Conservation (phyloP, 2,329 filamentous ascomycete species). For the Didymosphaeria variabile region DNA sequence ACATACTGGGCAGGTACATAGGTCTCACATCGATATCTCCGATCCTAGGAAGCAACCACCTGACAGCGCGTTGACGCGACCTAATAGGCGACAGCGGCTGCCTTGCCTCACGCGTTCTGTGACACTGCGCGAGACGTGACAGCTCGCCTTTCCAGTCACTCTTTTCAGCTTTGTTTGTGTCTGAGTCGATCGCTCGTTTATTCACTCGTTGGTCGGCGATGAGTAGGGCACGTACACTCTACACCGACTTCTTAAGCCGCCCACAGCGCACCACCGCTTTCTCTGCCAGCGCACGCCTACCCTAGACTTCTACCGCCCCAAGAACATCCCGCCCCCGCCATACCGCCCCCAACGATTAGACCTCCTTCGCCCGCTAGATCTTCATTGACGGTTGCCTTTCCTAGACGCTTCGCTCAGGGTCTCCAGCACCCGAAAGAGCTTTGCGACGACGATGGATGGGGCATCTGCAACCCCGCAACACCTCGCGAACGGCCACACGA, state of each 20-base stretch:
- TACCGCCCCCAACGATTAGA: constrained; percentile 15
- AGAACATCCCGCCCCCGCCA: constrained; percentile 8
- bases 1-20: not conserved
- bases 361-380: constrained; percentile 14
- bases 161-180: constrained; percentile 1
- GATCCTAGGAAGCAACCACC: not conserved
- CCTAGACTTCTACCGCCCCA: constrained; percentile 10
- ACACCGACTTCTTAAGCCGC: constrained; percentile 16
- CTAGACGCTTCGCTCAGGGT: constrained; percentile 11
- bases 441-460: constrained; percentile 43
- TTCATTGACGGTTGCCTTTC: constrained; percentile 18
- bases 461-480: constrained; percentile 38
- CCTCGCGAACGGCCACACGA: constrained; percentile 27
- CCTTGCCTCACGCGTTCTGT: constrained; percentile 16
- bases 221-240: constrained; percentile 12
- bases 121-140: constrained; percentile 11
- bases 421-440: constrained; percentile 29
- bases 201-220: constrained; percentile 11
- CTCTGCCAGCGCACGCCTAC: constrained; percentile 14
- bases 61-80: constrained; percentile 34
- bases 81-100: constrained; percentile 13
- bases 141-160: not conserved
- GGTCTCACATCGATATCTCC: not conserved
- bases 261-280: constrained; percentile 13
- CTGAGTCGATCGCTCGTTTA: constrained; percentile 1